Evolutionary conservation across 768 basidiomycete species (phyloP).

Genomic region (Phlebiopsis gigantea): DNA sequence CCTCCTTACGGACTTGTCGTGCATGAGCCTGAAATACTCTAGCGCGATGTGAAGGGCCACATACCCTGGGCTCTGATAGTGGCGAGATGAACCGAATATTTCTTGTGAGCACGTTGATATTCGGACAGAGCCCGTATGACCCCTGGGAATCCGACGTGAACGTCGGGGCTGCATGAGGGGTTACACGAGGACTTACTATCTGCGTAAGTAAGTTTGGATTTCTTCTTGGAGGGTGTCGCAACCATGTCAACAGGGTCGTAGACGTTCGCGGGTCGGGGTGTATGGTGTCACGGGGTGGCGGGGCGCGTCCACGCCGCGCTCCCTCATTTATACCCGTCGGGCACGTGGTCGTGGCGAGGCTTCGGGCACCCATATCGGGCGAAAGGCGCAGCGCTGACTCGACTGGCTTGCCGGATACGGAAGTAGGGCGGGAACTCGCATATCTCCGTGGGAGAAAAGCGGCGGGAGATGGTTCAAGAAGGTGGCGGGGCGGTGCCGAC

Average conservation of each 20-base stretch:
- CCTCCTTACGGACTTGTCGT: slow-evolving; percentile 39
- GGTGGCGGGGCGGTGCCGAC: not conserved
- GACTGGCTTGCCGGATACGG: not conserved
- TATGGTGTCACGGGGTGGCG: not conserved
- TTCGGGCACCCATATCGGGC: not conserved
- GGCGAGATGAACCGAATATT: slow-evolving; percentile 39
- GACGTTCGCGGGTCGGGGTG: not conserved
- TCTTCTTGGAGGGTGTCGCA: slow-evolving; percentile 14
- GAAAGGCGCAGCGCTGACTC: slow-evolving; percentile 2
- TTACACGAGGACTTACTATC: slow-evolving; percentile 32
- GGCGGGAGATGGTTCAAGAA: not conserved
- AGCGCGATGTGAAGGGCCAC: slow-evolving; percentile 11
- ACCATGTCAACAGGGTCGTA: slow-evolving; percentile 6
- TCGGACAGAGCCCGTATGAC: slow-evolving; percentile 42
- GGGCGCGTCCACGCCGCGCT: slow-evolving; percentile 6
- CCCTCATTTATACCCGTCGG: not conserved
- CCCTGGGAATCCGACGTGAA: slow-evolving; percentile 27
- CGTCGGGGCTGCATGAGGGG: not conserved
- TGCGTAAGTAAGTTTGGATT: slow-evolving; percentile 32
- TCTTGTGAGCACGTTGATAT: slow-evolving; percentile 40
- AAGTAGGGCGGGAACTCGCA: not conserved
- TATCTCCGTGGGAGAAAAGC: not conserved
- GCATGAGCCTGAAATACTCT: not conserved
- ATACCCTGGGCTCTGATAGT: slow-evolving; percentile 43
- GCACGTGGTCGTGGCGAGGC: slow-evolving; percentile 3